Conservation (phyloP, 768 basidiomycete species). For the Xerocomus potaroensis region DNA sequence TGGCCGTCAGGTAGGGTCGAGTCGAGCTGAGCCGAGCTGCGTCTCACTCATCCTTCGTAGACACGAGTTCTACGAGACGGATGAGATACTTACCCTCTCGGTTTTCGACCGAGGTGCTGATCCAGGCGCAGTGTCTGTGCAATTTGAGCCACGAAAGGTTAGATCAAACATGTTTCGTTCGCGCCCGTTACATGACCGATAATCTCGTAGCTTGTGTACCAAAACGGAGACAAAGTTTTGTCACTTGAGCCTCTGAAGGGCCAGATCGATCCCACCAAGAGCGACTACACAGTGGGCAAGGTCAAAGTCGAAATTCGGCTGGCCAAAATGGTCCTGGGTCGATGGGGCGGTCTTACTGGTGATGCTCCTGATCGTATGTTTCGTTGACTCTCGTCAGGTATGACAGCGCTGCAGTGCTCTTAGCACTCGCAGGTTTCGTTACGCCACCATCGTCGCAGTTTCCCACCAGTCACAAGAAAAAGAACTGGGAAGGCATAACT, state of each 20-base stretch:
- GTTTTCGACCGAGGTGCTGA: slow-evolving; percentile 78
- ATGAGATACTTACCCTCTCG: slow-evolving; percentile 66
- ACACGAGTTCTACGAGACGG: slow-evolving; percentile 87
- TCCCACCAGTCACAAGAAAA: slow-evolving; percentile 41
- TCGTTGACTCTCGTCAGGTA: not conserved
- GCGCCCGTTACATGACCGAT: slow-evolving; percentile 4
- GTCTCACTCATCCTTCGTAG: slow-evolving; percentile 32
- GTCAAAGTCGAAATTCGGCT: slow-evolving; percentile 88
- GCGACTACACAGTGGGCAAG: slow-evolving; percentile 67
- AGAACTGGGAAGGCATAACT: slow-evolving; percentile 91
- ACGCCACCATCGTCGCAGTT: slow-evolving; percentile 33
- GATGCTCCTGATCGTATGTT: slow-evolving; percentile 72
- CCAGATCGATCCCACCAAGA: slow-evolving; percentile 63
- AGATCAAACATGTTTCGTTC: slow-evolving; percentile 6
- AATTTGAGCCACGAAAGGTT: slow-evolving; percentile 67
- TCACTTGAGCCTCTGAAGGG: slow-evolving; percentile 78
- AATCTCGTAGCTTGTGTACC: slow-evolving; percentile 36
- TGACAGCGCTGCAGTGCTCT: not conserved
- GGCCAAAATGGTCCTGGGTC: slow-evolving; percentile 56
- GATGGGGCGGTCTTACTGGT: slow-evolving; percentile 76
- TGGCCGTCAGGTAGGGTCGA: slow-evolving; percentile 27
- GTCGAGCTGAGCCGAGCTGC: not conserved
- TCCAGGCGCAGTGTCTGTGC: slow-evolving; percentile 54
- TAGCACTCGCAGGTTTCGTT: slow-evolving; percentile 18
- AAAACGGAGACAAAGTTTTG: slow-evolving; percentile 66